Percentiles rank a stretch among this genome's conserved stretches.
Conservation (phyloP, 169 alveolate genomes). For the Plasmodium sp. region DNA sequence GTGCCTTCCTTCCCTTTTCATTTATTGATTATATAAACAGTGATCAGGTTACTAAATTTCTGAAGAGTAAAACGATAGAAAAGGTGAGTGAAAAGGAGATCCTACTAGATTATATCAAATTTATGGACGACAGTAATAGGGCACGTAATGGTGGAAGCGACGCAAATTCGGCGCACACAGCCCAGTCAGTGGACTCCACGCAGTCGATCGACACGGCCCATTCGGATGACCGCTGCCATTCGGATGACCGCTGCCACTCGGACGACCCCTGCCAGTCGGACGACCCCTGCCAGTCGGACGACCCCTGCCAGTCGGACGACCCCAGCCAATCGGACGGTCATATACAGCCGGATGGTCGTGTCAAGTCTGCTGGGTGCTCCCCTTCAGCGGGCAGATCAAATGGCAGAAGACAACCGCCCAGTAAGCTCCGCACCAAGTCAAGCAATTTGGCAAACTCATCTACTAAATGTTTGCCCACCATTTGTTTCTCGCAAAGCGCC, state of each 20-base stretch:
- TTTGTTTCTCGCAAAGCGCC: neutral
- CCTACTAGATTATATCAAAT: slow-evolving; percentile 45
- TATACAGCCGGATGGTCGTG: neutral
- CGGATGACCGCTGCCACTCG: neutral
- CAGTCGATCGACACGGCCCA: neutral
- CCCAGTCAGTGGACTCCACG: neutral
- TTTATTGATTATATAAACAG: slow-evolving; percentile 71
- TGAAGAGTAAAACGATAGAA: slow-evolving; percentile 34
- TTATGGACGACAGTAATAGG: slow-evolving; percentile 19
- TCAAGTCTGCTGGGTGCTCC: neutral
- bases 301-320: neutral
- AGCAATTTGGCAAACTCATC: neutral
- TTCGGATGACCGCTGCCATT: neutral
- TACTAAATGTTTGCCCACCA: neutral
- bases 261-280: neutral
- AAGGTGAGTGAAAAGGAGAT: slow-evolving; percentile 54
- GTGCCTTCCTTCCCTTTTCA: slow-evolving; percentile 65
- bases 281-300: neutral
- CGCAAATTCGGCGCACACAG: neutral
- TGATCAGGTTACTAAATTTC: slow-evolving; percentile 18
- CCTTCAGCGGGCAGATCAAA: neutral
- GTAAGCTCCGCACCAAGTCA: neutral
- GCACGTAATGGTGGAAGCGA: neutral
- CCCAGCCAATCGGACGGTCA: neutral
- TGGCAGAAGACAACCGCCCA: neutral